Evolutionary conservation across 2,329 filamentous ascomycete genomes (phyloP).

Genomic region (Ascosphaera acerosa): DNA sequence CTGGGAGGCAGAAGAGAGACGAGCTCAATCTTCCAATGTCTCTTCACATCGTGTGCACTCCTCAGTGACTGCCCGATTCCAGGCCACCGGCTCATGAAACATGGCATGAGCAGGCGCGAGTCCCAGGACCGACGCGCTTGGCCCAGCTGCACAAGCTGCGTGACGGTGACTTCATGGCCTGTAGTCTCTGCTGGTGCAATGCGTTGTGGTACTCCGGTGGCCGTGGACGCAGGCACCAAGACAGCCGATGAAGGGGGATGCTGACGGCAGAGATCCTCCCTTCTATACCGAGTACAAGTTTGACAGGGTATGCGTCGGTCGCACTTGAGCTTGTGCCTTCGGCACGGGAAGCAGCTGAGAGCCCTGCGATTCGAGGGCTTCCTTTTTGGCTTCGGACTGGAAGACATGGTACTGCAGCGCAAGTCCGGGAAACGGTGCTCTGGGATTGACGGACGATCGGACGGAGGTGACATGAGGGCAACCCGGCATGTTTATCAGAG

Average conservation of each 20-base stretch:
- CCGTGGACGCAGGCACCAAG: conserved; percentile 1
- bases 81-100: neutral
- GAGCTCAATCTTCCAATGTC: conserved; percentile 7
- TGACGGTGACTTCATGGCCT: conserved; percentile 2
- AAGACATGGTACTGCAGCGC: neutral
- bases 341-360: conserved; percentile 12
- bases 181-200: neutral
- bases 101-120: neutral
- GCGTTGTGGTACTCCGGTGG: conserved; percentile 2
- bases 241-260: conserved; percentile 9
- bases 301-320: conserved; percentile 12
- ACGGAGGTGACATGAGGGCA: too few species aligned
- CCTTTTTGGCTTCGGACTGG: conserved; percentile 2
- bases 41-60: neutral
- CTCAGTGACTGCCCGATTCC: conserved; percentile 2
- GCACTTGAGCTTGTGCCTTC: conserved; percentile 12
- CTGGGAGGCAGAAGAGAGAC: conserved; percentile 6
- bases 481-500: too few species aligned
- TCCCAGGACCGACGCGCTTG: neutral
- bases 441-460: neutral
- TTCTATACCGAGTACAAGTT: conserved; percentile 10
- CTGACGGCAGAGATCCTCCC: conserved; percentile 11
- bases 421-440: neutral
- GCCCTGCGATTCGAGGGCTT: conserved; percentile 5
- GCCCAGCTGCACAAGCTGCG: neutral